phyloP scores from a whole-genome alignment of 2,329 filamentous ascomycete species.

The Aureobasidium sp. region DNA sequence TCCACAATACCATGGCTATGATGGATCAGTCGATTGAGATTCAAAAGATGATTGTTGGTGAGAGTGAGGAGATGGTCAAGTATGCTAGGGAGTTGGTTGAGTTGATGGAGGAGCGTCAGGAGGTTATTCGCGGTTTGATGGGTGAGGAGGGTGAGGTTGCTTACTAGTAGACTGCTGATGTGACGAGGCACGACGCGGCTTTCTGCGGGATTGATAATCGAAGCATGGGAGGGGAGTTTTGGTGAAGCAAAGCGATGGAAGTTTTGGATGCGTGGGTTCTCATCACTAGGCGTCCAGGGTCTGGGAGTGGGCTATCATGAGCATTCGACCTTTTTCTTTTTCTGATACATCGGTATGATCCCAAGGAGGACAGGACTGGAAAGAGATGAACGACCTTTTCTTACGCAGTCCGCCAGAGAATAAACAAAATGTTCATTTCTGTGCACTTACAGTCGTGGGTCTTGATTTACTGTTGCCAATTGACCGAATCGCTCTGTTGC shows the following conservation, averaged over 20 bases:
- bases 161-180: background rate
- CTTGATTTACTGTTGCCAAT: background rate
- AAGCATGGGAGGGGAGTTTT: background rate
- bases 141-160: background rate
- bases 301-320: background rate
- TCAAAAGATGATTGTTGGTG: background rate
- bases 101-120: background rate
- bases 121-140: background rate
- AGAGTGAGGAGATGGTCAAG: background rate
- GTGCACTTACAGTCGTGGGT: background rate
- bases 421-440: background rate
- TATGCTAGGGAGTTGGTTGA: background rate
- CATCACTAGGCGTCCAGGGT: background rate
- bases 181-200: background rate
- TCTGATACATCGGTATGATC: background rate
- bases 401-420: background rate
- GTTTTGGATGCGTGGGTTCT: background rate
- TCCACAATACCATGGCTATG: background rate
- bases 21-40: background rate
- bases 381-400: background rate
- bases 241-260: background rate
- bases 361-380: background rate
- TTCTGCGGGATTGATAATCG: background rate
- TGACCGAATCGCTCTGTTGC: background rate
- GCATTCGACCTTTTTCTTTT: background rate